Evolutionary conservation across 768 basidiomycete genomes (phyloP).

Genomic region (Lactarius pseudohatsudake): DNA sequence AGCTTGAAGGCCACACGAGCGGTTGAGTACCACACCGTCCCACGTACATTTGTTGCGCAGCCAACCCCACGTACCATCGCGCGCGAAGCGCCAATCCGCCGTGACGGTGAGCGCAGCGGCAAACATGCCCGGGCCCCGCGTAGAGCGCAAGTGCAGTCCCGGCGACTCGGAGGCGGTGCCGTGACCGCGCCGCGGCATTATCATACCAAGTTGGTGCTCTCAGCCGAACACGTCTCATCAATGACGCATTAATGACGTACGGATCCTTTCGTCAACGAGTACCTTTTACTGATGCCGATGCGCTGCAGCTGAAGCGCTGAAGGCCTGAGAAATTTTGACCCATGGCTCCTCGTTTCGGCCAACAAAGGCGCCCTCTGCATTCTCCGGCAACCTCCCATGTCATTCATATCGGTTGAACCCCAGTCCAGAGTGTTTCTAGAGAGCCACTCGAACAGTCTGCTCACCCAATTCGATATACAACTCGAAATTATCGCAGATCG

Average conservation of each 20-base stretch:
- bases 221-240: too few species aligned
- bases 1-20: conserved; percentile 51
- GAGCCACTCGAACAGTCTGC: background rate
- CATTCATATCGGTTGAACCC: background rate
- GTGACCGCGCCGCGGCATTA: conserved; percentile 59
- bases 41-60: conserved; percentile 42
- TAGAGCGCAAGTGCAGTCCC: conserved; percentile 87
- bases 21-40: conserved; percentile 53
- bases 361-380: background rate
- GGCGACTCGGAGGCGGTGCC: conserved; percentile 77
- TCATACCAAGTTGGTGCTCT: too few species aligned
- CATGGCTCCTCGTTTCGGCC: background rate
- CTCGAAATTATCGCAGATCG: background rate
- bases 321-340: background rate
- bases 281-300: too few species aligned
- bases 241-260: too few species aligned
- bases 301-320: too few species aligned
- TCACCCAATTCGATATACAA: background rate
- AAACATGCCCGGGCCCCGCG: conserved; percentile 86
- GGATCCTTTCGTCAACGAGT: too few species aligned
- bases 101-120: conserved; percentile 70
- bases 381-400: background rate
- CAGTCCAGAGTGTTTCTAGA: background rate
- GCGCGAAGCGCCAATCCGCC: conserved; percentile 76
- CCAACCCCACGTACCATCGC: conserved; percentile 58